Evolutionary conservation across 768 basidiomycete genomes (phyloP).

Genomic region (Russula virescens): DNA sequence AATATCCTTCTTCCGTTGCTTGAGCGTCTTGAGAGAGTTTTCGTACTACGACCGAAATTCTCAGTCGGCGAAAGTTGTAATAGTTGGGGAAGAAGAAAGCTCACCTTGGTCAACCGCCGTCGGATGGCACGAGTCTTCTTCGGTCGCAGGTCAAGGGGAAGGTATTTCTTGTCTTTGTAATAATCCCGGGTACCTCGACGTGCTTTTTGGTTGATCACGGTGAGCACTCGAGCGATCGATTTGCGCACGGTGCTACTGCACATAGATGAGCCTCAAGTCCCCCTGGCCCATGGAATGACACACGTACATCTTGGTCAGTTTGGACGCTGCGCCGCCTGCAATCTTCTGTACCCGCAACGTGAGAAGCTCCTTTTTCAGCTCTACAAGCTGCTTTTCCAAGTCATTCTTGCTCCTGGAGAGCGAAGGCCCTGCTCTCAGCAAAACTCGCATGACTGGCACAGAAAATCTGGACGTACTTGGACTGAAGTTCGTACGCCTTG

Average conservation of each 20-base stretch:
- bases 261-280: slow-evolving; percentile 5
- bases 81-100: slow-evolving; percentile 27
- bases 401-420: slow-evolving; percentile 84
- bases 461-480: slow-evolving; percentile 58
- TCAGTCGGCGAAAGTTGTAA: slow-evolving; percentile 5
- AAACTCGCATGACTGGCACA: background rate
- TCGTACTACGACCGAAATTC: slow-evolving; percentile 61
- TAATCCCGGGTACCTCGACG: slow-evolving; percentile 95
- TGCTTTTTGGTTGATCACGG: slow-evolving; percentile 97
- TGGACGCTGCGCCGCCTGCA: slow-evolving; percentile 89
- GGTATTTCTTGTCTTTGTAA: slow-evolving; percentile 96
- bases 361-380: slow-evolving; percentile 94
- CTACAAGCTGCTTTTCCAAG: slow-evolving; percentile 86
- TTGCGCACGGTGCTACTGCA: slow-evolving; percentile 90
- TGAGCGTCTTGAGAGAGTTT: slow-evolving; percentile 77
- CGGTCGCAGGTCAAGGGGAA: slow-evolving; percentile 92
- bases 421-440: background rate
- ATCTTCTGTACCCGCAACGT: slow-evolving; percentile 96
- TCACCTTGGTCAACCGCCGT: slow-evolving; percentile 84
- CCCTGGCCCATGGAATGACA: background rate
- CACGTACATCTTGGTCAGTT: slow-evolving; percentile 95
- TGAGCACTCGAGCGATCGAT: slow-evolving; percentile 96
- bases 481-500: slow-evolving; percentile 94
- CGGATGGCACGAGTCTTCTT: slow-evolving; percentile 99
- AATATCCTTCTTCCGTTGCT: slow-evolving; percentile 88